phyloP scores from a whole-genome alignment of 179 eudicot species.

The Corrigiola litoralis region DNA sequence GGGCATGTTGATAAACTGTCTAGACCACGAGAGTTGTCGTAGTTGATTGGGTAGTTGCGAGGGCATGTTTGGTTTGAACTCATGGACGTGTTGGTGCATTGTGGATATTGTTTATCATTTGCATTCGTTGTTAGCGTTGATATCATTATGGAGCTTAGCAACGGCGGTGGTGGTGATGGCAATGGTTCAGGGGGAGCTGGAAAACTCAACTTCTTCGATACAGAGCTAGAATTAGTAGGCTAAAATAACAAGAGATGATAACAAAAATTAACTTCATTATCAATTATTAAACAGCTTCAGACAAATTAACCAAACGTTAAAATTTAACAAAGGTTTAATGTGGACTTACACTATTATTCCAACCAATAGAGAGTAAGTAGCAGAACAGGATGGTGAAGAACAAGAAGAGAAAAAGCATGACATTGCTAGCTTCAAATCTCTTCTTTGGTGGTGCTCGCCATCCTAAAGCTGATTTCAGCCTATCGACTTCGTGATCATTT shows the following conservation, averaged over 20 bases:
- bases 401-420: conserved; percentile 15
- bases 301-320: not conserved
- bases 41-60: conserved; percentile 23
- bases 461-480: not conserved
- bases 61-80: conserved; percentile 38
- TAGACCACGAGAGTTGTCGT: conserved; percentile 16
- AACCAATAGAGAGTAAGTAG: conserved; percentile 20
- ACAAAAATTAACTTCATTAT: not conserved
- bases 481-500: conserved; percentile 3
- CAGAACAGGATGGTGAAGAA: conserved; percentile 21
- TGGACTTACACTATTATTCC: conserved; percentile 30
- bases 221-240: not conserved
- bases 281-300: not conserved
- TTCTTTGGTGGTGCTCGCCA: conserved; percentile 6
- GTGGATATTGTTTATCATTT: conserved; percentile 11
- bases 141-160: not conserved
- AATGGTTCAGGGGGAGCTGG: not conserved
- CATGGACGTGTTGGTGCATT: conserved; percentile 17
- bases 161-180: conserved; percentile 19
- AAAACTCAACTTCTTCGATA: not conserved
- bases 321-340: not conserved
- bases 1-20: conserved; percentile 50
- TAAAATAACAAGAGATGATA: not conserved
- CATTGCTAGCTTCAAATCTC: conserved; percentile 2
- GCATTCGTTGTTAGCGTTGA: not conserved